phyloP scores from a whole-genome alignment of 345 rosid species.

The Aegle marmelos region DNA sequence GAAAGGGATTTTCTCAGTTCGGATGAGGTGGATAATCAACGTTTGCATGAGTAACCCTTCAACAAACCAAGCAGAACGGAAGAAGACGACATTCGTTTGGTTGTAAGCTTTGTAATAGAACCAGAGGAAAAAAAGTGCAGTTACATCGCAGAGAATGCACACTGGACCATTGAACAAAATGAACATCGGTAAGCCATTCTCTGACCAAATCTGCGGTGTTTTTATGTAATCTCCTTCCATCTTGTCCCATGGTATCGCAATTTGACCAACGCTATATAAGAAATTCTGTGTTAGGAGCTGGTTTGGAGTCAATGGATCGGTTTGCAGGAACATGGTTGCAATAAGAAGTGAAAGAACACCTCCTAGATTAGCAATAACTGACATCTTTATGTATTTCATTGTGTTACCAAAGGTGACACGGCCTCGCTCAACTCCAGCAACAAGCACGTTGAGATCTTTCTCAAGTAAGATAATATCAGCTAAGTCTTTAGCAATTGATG shows the following conservation, averaged over 20 bases:
- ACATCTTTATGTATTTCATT: constrained; percentile 69
- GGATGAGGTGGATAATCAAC: constrained; percentile 57
- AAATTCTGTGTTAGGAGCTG: constrained; percentile 69
- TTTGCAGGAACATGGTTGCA: constrained; percentile 47
- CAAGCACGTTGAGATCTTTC: constrained; percentile 69
- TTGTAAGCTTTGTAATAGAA: constrained; percentile 26
- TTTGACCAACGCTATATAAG: constrained; percentile 54
- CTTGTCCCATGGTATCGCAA: constrained; percentile 72
- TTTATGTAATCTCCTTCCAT: constrained; percentile 59
- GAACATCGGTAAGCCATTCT: constrained; percentile 47
- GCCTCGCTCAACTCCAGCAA: constrained; percentile 66
- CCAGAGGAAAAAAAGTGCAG: constrained; percentile 41
- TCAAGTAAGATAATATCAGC: constrained; percentile 69
- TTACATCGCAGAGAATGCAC: constrained; percentile 49
- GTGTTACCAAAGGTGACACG: constrained; percentile 65
- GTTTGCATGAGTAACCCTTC: constrained; percentile 75
- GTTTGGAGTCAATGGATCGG: constrained; percentile 56
- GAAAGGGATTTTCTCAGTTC: constrained; percentile 65
- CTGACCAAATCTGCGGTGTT: constrained; percentile 51
- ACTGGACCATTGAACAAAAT: constrained; percentile 62
- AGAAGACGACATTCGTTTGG: constrained; percentile 1
- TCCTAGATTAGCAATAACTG: constrained; percentile 65
- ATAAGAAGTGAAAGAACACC: constrained; percentile 52
- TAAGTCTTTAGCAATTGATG: constrained; percentile 63
- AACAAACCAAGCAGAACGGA: constrained; percentile 57